Base-by-base conservation (phyloP, 2,329 filamentous ascomycete genomes). In the Cercospora sp. region DNA sequence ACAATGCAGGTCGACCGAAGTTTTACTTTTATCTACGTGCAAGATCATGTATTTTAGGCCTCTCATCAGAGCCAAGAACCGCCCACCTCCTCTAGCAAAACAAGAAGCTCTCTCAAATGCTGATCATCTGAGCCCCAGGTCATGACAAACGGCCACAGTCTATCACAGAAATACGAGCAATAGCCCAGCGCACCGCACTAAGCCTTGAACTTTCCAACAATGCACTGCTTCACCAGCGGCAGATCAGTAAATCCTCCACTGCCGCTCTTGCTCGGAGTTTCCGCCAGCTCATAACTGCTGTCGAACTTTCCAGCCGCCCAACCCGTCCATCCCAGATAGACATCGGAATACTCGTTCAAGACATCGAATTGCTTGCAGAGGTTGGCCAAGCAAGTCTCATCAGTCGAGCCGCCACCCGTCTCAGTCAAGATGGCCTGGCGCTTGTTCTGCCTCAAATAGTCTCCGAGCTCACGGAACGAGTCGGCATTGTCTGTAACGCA, bases 351-450 rank as follows among this genome's bases (percentile, higher is more conserved):
- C 63, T 70, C 66, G 62, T 76, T 76, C 55, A 76, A 75, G 51
- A 77, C 68, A 39, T 71, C 73, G 63, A 76, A 77, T 60, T 78
- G 70, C 67, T 75, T 64, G 70, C 80, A 81, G 18, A 79, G 67
- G 59, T 75, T 71, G 64, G 74, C 70, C 66, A 80, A 65, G 64
- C 79, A 81, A 30, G 74, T 74, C 28, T 68, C 63, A 13, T 78
- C 79, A 70, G 76, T 78, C 23, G 68, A 67, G 1, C 80, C 80
- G 42, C 80, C 80, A 57, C 80, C 80, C n/a, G 78, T 79, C 74
- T 82, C 80, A 6, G 80, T 78, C 23, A 81, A 68, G 26, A 82
- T 77, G 1, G 80, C 80, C 65, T 78, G 74, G 13, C 80, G 73
- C 28, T 75, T 74, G 69, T 81, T 80, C 26, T 70, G 70, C 13